Evolutionary conservation across 2,329 filamentous ascomycete species (phyloP).

Genomic region (Trichoderma afroharzianum): DNA sequence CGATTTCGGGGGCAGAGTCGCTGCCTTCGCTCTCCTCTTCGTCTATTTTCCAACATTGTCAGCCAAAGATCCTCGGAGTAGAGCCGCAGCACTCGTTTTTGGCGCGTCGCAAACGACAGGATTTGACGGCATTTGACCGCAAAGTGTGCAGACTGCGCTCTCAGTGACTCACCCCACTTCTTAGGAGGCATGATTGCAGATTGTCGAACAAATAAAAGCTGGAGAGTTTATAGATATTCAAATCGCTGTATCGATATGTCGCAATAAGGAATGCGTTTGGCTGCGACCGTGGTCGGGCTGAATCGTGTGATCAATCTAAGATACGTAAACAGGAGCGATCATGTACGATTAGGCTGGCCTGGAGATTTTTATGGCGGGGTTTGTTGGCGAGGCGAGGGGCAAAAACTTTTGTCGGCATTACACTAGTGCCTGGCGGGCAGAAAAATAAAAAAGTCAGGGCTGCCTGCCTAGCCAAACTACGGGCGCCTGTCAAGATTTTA

Average conservation of each 20-base stretch:
- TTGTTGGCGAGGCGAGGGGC: background rate
- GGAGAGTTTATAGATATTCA: background rate
- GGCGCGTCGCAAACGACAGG: constrained; percentile 5
- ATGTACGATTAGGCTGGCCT: background rate
- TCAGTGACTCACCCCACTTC: constrained; percentile 41
- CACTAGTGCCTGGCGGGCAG: background rate
- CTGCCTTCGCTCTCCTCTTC: constrained; percentile 39
- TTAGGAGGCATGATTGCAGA: constrained; percentile 39
- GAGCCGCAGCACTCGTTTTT: constrained; percentile 11
- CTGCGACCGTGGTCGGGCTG: background rate
- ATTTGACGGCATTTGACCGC: background rate
- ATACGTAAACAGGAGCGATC: background rate
- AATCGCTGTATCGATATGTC: background rate
- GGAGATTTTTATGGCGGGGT: constrained; percentile 12
- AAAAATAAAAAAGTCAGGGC: background rate
- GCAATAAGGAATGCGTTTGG: background rate
- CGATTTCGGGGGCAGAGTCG: constrained; percentile 36
- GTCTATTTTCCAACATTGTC: background rate
- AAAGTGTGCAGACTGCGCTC: background rate
- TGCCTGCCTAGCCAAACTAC: background rate
- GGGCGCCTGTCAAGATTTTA: background rate
- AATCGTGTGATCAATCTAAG: constrained; percentile 4
- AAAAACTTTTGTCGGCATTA: constrained; percentile 6
- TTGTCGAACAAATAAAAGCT: background rate
- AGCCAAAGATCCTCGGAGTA: background rate